These are phyloP conservation scores for Austropuccinia psidii DNA, from an alignment of 1,284 basidiomycete species.

Conservation along the genomic window DNA sequence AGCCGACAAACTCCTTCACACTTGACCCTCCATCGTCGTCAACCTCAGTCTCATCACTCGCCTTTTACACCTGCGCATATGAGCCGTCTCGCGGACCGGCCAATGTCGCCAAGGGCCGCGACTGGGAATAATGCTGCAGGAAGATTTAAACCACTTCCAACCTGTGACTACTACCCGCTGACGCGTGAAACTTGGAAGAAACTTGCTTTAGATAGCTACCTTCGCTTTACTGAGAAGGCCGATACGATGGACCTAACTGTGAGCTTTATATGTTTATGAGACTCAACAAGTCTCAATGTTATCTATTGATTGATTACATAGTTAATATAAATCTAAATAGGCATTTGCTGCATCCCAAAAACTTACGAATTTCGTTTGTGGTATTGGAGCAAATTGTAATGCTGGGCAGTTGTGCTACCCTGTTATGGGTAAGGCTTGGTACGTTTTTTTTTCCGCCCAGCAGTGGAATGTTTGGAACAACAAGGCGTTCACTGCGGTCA, in stretches of 20 bases:
- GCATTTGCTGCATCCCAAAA: not conserved
- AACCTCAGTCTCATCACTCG: too few relatives aligned
- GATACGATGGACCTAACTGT: not conserved
- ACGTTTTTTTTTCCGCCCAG: slow-evolving; percentile 11
- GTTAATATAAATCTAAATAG: not conserved
- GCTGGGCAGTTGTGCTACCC: slow-evolving; percentile 22
- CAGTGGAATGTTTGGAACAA: slow-evolving; percentile 16
- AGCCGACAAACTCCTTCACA: too few relatives aligned
- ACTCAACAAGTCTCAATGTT: too few relatives aligned
- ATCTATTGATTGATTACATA: too few relatives aligned
- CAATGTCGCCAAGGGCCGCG: too few relatives aligned
- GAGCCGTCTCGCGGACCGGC: too few relatives aligned
- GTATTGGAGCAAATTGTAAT: not conserved
- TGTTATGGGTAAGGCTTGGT: slow-evolving; percentile 3
- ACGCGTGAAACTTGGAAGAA: not conserved
- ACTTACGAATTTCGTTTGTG: slow-evolving; percentile 15
- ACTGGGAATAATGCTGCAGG: too few relatives aligned
- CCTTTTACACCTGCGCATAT: too few relatives aligned
- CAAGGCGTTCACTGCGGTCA: not conserved
- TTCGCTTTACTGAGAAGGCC: not conserved
- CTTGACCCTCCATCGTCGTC: too few relatives aligned
- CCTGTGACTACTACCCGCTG: not conserved
- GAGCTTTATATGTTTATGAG: too few relatives aligned
- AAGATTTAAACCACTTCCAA: too few relatives aligned
- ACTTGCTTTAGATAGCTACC: slow-evolving; percentile 11